Base-by-base conservation (phyloP, 257 asterid species). In the Solanum tarijense region DNA sequence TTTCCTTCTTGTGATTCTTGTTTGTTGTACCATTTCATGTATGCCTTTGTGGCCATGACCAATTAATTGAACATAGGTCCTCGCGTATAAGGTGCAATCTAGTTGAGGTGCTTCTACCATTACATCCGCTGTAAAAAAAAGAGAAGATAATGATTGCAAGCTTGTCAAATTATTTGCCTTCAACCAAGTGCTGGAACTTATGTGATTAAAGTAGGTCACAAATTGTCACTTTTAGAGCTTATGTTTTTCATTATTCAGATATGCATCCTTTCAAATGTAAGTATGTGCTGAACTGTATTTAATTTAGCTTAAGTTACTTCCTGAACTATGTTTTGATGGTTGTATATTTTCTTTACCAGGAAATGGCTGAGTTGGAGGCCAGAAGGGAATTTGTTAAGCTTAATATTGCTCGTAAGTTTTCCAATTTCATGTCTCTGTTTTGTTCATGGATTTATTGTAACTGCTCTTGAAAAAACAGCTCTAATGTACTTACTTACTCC, bases 311-410 rank as follows among this genome's bases (percentile, higher is more conserved):
- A 82, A 48, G 29, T 29, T 23, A 10, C 20, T 48, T 48, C 43
- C 29, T 10, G 86, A 29, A 82, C 69, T 48, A 14, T 81, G 1
- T 48, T 27, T 82, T 82, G 86, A 82, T 31, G 86, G 39, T 25
- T 78, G 34, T 34, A 38, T 86, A 86, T 89, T 88, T 92, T 83
- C 66, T 83, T 81, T 90, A 32, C 62, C 94, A 97, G 99, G 99
- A 97, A 94, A 90, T 96, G 95, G 94, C 94, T 87, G 96, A 93
- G 91, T 90, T 97, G 66, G 99, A 96, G 90, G 96, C 96, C 86
- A 95, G 97, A 91, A 94, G 99, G 89, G 98, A 94, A 89, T 96
- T 91, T 58, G 94, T 97, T 87, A 94, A 89, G 88, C 91, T 91
- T 89, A 96, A 94, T 89, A 94, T 97, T 92, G 98, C 98, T 87